Conservation (phyloP, 495 filamentous ascomycete species). For the Podospora pseudocomata region DNA sequence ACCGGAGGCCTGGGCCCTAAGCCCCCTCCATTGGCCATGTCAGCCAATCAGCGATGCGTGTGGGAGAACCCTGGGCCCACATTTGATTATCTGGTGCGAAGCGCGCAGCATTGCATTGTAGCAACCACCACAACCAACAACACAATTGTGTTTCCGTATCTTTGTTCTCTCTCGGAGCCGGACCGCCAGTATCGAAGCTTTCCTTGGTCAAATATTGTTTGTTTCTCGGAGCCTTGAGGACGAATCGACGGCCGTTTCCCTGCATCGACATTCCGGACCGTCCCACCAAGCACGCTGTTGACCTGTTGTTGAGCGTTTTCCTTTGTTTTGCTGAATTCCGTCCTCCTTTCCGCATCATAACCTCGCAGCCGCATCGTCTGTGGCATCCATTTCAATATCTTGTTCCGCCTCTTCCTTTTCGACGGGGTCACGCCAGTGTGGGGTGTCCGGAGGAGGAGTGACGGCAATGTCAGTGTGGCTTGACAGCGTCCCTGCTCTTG, state of each 20-base stretch:
- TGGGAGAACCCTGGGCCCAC: not conserved
- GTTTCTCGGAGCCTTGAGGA: not conserved
- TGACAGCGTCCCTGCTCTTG: not conserved
- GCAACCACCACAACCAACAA: not conserved
- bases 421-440: not conserved
- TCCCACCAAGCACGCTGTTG: not conserved
- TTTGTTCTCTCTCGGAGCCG: not conserved
- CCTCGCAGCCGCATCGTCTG: not conserved
- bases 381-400: not conserved
- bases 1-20: slow-evolving; percentile 3
- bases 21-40: not conserved
- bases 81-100: not conserved
- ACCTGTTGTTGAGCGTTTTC: not conserved
- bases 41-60: not conserved
- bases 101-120: not conserved
- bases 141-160: not conserved
- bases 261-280: not conserved
- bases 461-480: not conserved
- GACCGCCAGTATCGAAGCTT: not conserved
- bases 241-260: no score
- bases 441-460: not conserved
- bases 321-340: not conserved
- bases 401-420: not conserved
- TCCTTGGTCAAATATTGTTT: not conserved
- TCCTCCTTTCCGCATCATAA: not conserved